Evolutionary conservation across 2,329 filamentous ascomycete genomes (phyloP), one percentile per base, ranked within the genome.

Genomic region (Metarhizium humberi): DNA sequence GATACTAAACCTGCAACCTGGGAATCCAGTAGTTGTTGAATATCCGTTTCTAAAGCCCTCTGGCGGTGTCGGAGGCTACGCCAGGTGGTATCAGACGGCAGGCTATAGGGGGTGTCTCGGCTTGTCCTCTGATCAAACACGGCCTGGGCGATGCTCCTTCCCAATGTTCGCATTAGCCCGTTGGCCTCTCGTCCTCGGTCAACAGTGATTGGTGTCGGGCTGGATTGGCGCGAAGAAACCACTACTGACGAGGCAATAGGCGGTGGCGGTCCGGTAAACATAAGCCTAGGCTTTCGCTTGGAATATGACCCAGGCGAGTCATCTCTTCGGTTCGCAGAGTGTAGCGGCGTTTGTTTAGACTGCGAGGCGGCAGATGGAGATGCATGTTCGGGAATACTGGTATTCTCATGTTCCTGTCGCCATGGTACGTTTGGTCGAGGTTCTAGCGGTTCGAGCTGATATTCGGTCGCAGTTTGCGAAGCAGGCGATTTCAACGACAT

Each of bases 241-340:
- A 75, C 56, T 3, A 71, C 67, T 0, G 78, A 78, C 6, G 67
- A 60, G 1, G 75, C 71, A 55, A 81, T 80, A 4, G 78, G 78
- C 1, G 78, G 76, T 0, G 78, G 78, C 0, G 78, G 78, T 1
- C 77, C 76, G 2, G 68, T 62, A 55, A 80, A 80, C 48, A 79
- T 69, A 3, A 66, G 57, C 13, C 63, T 69, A 8, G 60, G 60
- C 51, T 64, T 70, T 25, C 57, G 58, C 53, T 67, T 70, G 6
- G 69, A 68, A 10, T 66, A 59, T 1, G 72, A 71, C 13, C 61
- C 65, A 6, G 59, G 58, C 32, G 63, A 65, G 58, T 64, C 70
- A 51, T 55, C 32, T 20, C 58, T 60, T 51, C 61, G 64, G 49
- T 61, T 61, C 32, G 56, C 53, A 57, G 61, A 63, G n/a, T 58